Conservation (phyloP, 331 rosid genomes). For the Arachis monticola region DNA sequence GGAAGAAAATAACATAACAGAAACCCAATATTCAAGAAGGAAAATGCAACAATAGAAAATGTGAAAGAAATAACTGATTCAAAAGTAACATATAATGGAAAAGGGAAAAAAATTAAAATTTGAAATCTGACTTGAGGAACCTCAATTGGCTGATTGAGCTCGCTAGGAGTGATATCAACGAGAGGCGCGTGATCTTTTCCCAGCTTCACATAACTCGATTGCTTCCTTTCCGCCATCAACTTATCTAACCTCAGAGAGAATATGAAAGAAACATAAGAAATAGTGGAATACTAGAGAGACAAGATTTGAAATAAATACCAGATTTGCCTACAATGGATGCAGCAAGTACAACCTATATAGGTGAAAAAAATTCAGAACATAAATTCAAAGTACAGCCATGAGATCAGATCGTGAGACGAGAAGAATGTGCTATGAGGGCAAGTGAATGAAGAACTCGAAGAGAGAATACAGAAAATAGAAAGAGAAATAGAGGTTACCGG, state of each 20-base stretch:
- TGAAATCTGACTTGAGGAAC: slow-evolving; percentile 95
- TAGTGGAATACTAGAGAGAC: too few relatives aligned
- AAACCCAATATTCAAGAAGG: not conserved
- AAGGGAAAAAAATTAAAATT: not conserved
- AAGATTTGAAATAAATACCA: too few relatives aligned
- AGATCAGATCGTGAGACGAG: too few relatives aligned
- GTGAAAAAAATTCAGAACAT: too few relatives aligned
- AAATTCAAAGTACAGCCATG: too few relatives aligned
- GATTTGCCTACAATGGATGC: too few relatives aligned
- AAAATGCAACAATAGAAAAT: not conserved
- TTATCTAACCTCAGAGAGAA: slow-evolving; percentile 34
- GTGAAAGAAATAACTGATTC: not conserved
- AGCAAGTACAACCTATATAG: too few relatives aligned
- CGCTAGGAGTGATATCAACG: slow-evolving; percentile 91
- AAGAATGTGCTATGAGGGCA: too few relatives aligned
- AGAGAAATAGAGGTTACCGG: too few relatives aligned
- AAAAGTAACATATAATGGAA: not conserved
- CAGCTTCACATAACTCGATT: slow-evolving; percentile 86
- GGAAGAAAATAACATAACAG: not conserved
- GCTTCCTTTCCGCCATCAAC: slow-evolving; percentile 72
- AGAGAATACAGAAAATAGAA: too few relatives aligned
- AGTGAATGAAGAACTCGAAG: too few relatives aligned
- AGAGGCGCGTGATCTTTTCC: slow-evolving; percentile 76
- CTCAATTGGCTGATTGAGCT: slow-evolving; percentile 94
- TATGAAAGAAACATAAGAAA: slow-evolving; percentile 16